A percentile compares a stretch with the other conserved stretches of the same genome.
Evolutionary conservation across 257 asterid genomes (phyloP).

Genomic region (Fraxinus americana): DNA sequence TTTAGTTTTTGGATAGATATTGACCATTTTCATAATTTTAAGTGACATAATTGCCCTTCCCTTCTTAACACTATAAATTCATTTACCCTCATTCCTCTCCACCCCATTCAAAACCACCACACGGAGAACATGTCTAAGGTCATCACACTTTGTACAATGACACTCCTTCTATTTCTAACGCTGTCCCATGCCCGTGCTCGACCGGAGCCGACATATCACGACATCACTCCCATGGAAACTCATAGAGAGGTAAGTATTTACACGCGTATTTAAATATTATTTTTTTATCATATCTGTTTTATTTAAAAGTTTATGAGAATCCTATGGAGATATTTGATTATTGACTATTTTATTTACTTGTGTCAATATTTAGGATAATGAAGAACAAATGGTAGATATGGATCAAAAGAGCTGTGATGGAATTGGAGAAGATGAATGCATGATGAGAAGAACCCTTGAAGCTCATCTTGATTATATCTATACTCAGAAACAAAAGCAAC

Average conservation of each 20-base stretch:
- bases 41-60: constrained; percentile 31
- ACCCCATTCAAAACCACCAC: neutral
- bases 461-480: constrained; percentile 73
- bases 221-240: constrained; percentile 64
- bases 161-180: constrained; percentile 43
- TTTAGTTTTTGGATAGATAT: neutral
- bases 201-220: constrained; percentile 41
- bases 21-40: neutral
- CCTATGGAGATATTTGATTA: neutral
- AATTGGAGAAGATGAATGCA: constrained; percentile 61
- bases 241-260: constrained; percentile 27
- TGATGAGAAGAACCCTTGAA: constrained; percentile 64
- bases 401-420: constrained; percentile 55
- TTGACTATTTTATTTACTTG: neutral
- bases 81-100: neutral
- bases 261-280: no score
- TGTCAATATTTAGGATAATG: constrained; percentile 31
- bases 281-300: no score
- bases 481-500: constrained; percentile 55
- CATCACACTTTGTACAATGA: constrained; percentile 34
- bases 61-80: constrained; percentile 30
- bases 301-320: neutral
- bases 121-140: constrained; percentile 44
- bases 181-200: constrained; percentile 41
- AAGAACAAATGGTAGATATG: constrained; percentile 24